Evolutionary conservation across 306 rosid species (phyloP), one percentile per base, ranked within the genome.

Genomic region (Cicer yamashitae): DNA sequence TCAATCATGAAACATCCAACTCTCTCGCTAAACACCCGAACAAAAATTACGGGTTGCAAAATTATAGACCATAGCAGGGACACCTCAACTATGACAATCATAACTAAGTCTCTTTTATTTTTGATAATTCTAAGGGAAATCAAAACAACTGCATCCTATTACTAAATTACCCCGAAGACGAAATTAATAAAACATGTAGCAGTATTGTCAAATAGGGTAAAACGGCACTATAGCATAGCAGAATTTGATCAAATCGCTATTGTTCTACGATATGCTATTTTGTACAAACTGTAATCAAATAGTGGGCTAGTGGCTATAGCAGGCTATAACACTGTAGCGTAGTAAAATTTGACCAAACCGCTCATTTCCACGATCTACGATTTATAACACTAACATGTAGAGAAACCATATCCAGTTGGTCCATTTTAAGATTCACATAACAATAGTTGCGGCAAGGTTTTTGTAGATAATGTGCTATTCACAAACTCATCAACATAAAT

Each of bases 381-480:
- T 22, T 22, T 22, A 22, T 22, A 22, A 22, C 3, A 22, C 30
- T 1, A 75, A 69, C 40, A 75, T 12, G 18, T 43, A 39, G n/a
- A 51, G 52, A 18, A 70, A 44, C 48, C 38, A 44, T 25, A 47
- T n/a, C 63, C 6, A 15, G 8, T 40, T 25, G 50, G 14, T 17
- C 40, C 7, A 54, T 39, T 69, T 38, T 46, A 74, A 25, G 15
- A 57, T 79, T 57, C 71, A 70, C 62, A 64, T n/a, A 58, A 80
- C 67, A 79, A 70, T 70, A 30, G 56, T 70, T 57, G 72, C 51
- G 54, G 17, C 78, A 79, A 0, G 60, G 25, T 57, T 79, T 74
- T 57, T 10, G 50, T 40, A 80, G 7, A 72, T 5, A 44, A 65
- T 40, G 15, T 8, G 13, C 18, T 64, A 76, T 65, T 65, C 68